Conservation (phyloP, 345 rosid species). For the Punica granatum region DNA sequence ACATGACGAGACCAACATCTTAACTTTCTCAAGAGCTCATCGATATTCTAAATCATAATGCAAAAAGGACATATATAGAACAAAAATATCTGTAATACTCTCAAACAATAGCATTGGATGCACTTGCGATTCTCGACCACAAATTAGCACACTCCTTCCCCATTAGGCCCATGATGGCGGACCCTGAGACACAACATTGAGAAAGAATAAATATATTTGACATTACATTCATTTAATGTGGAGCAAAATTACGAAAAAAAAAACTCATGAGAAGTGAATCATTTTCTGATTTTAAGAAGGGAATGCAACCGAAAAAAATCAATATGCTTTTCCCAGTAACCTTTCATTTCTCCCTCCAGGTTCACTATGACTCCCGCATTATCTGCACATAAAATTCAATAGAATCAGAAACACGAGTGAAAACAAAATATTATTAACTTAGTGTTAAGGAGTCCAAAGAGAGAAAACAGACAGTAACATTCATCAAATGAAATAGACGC, state of each 20-base stretch:
- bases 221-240: no score
- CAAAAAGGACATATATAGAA: no score
- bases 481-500: no score
- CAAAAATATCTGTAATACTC: background rate
- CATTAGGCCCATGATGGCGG: slow-evolving; percentile 88
- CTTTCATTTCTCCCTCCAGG: slow-evolving; percentile 97
- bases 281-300: background rate
- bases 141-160: slow-evolving; percentile 94
- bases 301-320: background rate
- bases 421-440: no score
- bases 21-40: background rate
- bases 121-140: slow-evolving; percentile 96
- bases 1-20: background rate
- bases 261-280: background rate
- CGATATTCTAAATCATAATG: background rate
- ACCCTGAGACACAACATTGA: slow-evolving; percentile 58
- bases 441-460: no score
- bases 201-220: no score
- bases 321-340: slow-evolving; percentile 16
- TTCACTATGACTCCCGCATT: slow-evolving; percentile 95
- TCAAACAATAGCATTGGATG: slow-evolving; percentile 72
- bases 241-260: background rate
- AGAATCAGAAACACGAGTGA: background rate
- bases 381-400: slow-evolving; percentile 32
- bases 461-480: no score